Percentiles rank a stretch among this genome's conserved stretches.
Evolutionary conservation across 2,329 filamentous ascomycete species (phyloP).

Genomic region (Colletotrichum sp.): DNA sequence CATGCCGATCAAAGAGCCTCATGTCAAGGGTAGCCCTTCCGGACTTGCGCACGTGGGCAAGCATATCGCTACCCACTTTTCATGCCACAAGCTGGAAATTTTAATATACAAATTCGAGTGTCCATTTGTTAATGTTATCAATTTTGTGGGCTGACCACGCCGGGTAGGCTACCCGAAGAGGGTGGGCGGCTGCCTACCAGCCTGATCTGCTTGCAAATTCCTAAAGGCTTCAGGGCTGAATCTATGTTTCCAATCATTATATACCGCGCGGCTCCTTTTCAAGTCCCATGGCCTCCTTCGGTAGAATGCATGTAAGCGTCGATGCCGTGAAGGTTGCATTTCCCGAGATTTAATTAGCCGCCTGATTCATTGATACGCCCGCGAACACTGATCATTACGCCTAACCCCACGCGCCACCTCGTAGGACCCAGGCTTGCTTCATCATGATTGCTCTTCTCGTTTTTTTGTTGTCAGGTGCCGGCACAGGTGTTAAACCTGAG

Average conservation of each 20-base stretch:
- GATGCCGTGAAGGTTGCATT: background rate
- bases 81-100: background rate
- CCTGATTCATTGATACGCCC: background rate
- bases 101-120: background rate
- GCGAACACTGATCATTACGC: background rate
- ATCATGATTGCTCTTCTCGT: background rate
- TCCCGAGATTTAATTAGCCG: background rate
- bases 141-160: background rate
- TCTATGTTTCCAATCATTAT: background rate
- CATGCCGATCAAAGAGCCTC: background rate
- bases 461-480: rapidly evolving
- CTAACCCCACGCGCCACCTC: background rate
- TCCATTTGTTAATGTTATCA: background rate
- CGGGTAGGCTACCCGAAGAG: background rate
- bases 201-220: background rate
- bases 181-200: background rate
- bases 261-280: background rate
- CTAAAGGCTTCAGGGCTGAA: background rate
- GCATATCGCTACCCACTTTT: background rate
- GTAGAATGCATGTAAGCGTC: background rate
- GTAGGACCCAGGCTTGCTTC: background rate
- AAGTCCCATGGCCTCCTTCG: background rate
- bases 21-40: background rate
- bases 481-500: background rate
- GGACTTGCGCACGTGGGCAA: background rate